Conservation (phyloP, 2,329 filamentous ascomycete species). For the Calonectria crousiana region DNA sequence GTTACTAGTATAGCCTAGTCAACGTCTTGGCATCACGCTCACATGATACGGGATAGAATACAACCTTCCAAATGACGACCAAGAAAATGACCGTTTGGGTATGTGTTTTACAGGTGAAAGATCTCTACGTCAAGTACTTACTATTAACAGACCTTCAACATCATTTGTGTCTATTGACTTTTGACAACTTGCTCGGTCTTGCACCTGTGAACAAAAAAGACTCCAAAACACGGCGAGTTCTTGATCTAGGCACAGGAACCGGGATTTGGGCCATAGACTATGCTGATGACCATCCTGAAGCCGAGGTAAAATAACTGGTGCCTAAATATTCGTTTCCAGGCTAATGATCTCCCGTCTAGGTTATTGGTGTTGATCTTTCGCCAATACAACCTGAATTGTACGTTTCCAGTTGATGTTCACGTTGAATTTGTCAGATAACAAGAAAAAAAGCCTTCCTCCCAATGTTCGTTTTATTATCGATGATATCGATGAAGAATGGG, state of each 20-base stretch:
- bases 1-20: not conserved
- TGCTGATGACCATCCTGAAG: slow-evolving; percentile 23
- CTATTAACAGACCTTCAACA: slow-evolving; percentile 12
- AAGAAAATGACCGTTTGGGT: slow-evolving; percentile 17
- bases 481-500: slow-evolving; percentile 30
- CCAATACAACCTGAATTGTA: slow-evolving; percentile 23
- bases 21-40: not conserved
- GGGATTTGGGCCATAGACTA: slow-evolving; percentile 27
- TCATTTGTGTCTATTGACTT: slow-evolving; percentile 9
- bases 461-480: slow-evolving; percentile 26
- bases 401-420: not conserved
- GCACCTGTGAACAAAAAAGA: not conserved
- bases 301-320: slow-evolving; percentile 2
- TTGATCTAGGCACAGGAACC: slow-evolving; percentile 25
- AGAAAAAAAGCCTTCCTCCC: slow-evolving; percentile 15
- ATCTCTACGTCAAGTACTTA: not conserved
- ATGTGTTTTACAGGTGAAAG: not conserved
- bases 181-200: slow-evolving; percentile 4
- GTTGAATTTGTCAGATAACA: not conserved
- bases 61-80: slow-evolving; percentile 12
- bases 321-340: not conserved
- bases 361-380: slow-evolving; percentile 22
- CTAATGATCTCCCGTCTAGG: not conserved
- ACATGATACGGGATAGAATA: not conserved
- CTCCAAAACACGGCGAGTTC: not conserved